Percentiles rank a stretch among this genome's conserved stretches.
Conservation (phyloP, 2,329 filamentous ascomycete species). For the Hymenoscyphus scutula region DNA sequence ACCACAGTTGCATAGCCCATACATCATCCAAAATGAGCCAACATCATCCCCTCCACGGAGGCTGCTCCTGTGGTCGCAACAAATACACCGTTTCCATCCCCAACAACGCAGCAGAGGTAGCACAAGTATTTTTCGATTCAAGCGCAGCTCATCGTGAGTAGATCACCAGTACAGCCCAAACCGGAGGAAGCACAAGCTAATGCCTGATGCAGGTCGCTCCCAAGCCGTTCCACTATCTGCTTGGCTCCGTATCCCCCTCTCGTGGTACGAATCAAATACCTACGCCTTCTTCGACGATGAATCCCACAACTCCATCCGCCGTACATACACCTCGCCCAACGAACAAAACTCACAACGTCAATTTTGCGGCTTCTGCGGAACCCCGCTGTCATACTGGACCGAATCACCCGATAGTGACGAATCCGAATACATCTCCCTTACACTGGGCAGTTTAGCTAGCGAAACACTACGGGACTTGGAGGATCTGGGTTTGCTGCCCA, state of each 20-base stretch:
- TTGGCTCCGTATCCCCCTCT: slow-evolving; percentile 78
- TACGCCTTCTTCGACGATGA: slow-evolving; percentile 78
- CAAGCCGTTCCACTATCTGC: slow-evolving; percentile 73
- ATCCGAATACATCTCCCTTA: slow-evolving; percentile 75
- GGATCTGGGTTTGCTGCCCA: slow-evolving; percentile 69
- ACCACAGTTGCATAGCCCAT: not conserved
- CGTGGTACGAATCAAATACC: slow-evolving; percentile 76
- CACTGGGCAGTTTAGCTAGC: slow-evolving; percentile 71
- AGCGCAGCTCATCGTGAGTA: slow-evolving; percentile 61
- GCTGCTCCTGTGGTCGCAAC: slow-evolving; percentile 84
- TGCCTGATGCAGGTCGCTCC: slow-evolving; percentile 52
- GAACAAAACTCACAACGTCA: slow-evolving; percentile 61
- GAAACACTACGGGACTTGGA: slow-evolving; percentile 72
- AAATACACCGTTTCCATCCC: slow-evolving; percentile 75
- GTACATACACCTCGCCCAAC: slow-evolving; percentile 60
- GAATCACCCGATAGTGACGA: slow-evolving; percentile 71
- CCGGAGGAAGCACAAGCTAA: slow-evolving; percentile 8
- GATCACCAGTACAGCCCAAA: not conserved
- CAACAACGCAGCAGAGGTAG: slow-evolving; percentile 50
- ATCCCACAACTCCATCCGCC: slow-evolving; percentile 62
- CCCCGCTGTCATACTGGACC: slow-evolving; percentile 79
- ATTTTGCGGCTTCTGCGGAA: slow-evolving; percentile 92
- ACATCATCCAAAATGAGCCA: slow-evolving; percentile 42
- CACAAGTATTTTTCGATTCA: slow-evolving; percentile 64
- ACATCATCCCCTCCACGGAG: slow-evolving; percentile 62